A percentile compares a stretch with the other conserved stretches of the same genome.
Evolutionary conservation across 108 stramenopile genomes (phyloP).

Genomic region (Conticribra weissflogii): DNA sequence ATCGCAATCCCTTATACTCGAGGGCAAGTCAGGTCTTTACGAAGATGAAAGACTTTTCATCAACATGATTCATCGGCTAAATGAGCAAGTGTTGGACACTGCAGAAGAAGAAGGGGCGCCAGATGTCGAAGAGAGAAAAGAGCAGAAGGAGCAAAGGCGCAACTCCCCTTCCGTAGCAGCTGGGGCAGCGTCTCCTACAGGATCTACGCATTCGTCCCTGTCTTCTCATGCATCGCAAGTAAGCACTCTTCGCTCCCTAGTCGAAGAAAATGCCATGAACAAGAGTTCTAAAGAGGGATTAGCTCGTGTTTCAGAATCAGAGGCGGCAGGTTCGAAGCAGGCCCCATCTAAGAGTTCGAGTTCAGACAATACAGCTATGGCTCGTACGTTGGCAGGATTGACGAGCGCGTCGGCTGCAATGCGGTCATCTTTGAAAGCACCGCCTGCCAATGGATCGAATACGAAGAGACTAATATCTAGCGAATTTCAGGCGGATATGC

Average conservation of each 20-base stretch:
- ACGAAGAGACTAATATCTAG: not conserved
- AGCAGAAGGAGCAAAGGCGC: slow-evolving; percentile 11
- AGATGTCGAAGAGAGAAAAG: slow-evolving; percentile 41
- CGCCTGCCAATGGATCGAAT: not conserved
- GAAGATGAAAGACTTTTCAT: slow-evolving; percentile 89
- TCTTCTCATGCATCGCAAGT: slow-evolving; percentile 38
- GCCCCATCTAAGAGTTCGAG: not conserved
- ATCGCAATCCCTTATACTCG: slow-evolving; percentile 58
- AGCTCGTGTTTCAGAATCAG: slow-evolving; percentile 19
- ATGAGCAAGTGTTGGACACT: slow-evolving; percentile 74
- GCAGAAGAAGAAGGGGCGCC: slow-evolving; percentile 63
- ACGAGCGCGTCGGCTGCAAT: not conserved
- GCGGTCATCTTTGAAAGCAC: not conserved
- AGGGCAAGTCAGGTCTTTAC: slow-evolving; percentile 76
- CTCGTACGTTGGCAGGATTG: not conserved
- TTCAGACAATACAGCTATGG: not conserved
- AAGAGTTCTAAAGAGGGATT: slow-evolving; percentile 40
- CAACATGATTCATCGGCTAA: slow-evolving; percentile 86
- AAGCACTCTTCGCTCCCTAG: slow-evolving; percentile 53
- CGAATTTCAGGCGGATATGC: not conserved
- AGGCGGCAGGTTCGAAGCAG: slow-evolving; percentile 7
- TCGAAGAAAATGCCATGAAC: slow-evolving; percentile 63
- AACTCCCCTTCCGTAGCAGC: not conserved
- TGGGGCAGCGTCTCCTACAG: slow-evolving; percentile 12
- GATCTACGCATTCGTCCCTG: slow-evolving; percentile 17